Evolutionary conservation across 352 stramenopile genomes (phyloP).

Genomic region (Globisporangium takayamanum): DNA sequence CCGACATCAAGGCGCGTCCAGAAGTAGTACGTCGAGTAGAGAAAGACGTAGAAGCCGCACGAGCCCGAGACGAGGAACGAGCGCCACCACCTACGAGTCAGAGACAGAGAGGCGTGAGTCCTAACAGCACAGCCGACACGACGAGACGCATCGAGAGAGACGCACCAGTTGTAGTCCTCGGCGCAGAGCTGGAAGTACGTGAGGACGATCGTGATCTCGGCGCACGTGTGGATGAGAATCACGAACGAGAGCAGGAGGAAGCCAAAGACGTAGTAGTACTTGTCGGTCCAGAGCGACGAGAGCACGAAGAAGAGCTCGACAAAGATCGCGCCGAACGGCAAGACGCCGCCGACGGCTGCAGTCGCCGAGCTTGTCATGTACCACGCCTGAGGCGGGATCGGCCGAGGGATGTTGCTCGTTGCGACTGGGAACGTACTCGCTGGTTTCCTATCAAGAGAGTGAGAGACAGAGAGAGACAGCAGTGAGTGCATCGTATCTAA

Average conservation of each 20-base stretch:
- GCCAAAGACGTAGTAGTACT: slow-evolving; percentile 99
- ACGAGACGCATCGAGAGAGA: background rate
- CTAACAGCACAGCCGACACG: background rate
- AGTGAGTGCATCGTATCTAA: background rate
- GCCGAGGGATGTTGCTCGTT: slow-evolving; percentile 97
- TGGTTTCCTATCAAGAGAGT: slow-evolving; percentile 38
- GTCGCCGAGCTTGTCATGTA: slow-evolving; percentile 95
- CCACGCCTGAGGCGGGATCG: slow-evolving; percentile 98
- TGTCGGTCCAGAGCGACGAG: slow-evolving; percentile 96
- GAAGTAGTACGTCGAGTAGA: slow-evolving; percentile 99
- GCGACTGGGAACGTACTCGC: slow-evolving; percentile 94
- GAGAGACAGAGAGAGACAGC: background rate
- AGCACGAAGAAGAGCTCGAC: slow-evolving; percentile 99
- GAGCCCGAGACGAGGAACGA: slow-evolving; percentile 96
- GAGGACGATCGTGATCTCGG: slow-evolving; percentile 99
- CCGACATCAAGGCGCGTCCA: slow-evolving; percentile 92
- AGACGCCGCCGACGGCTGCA: slow-evolving; percentile 93
- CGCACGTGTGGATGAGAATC: slow-evolving; percentile 97
- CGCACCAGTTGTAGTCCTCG: slow-evolving; percentile 99
- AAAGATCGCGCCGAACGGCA: slow-evolving; percentile 99
- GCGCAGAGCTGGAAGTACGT: slow-evolving; percentile 99
- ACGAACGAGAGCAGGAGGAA: slow-evolving; percentile 98
- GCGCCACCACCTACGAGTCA: slow-evolving; percentile 91
- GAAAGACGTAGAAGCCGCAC: slow-evolving; percentile 97
- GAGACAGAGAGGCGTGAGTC: background rate